A percentile compares a stretch with the other conserved stretches of the same genome.
Evolutionary conservation across 352 stramenopile species (phyloP).

Genomic region (Thalassiosira oceanica): DNA sequence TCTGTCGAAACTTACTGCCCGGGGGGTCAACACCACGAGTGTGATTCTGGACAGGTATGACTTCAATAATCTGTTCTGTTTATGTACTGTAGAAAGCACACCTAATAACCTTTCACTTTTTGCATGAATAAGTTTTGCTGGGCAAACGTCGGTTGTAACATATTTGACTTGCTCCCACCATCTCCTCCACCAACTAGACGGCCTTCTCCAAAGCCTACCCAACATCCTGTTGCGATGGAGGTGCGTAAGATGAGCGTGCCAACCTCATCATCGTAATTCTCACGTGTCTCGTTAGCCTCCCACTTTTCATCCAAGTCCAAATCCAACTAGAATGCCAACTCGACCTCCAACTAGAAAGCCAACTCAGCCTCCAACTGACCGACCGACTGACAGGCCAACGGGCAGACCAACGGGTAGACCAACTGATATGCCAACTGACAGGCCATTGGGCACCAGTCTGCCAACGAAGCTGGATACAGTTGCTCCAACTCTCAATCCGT

Average conservation of each 20-base stretch:
- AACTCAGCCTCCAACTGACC: neutral
- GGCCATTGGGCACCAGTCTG: no score
- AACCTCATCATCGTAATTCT: no score
- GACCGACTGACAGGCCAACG: neutral
- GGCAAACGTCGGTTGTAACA: neutral
- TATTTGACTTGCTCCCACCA: constrained; percentile 1
- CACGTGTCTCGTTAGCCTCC: no score
- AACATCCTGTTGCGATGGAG: neutral
- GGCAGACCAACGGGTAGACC: no score
- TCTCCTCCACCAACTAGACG: neutral
- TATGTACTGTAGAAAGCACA: neutral
- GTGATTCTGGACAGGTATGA: neutral
- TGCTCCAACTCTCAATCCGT: constrained; percentile 1
- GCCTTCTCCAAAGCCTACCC: neutral
- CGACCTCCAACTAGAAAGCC: neutral
- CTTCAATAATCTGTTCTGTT: neutral
- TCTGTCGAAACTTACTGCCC: constrained; percentile 7
- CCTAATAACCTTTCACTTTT: neutral
- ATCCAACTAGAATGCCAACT: constrained; percentile 1
- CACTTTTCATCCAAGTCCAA: neutral
- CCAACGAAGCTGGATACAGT: no score
- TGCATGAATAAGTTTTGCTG: neutral
- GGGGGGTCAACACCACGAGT: neutral
- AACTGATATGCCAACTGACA: no score
- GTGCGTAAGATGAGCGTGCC: no score